A percentile compares a stretch with the other conserved stretches of the same genome.
These are phyloP conservation scores for Xylaria sp. DNA, from an alignment of 2,329 filamentous ascomycete species.

Conservation along the genomic window DNA sequence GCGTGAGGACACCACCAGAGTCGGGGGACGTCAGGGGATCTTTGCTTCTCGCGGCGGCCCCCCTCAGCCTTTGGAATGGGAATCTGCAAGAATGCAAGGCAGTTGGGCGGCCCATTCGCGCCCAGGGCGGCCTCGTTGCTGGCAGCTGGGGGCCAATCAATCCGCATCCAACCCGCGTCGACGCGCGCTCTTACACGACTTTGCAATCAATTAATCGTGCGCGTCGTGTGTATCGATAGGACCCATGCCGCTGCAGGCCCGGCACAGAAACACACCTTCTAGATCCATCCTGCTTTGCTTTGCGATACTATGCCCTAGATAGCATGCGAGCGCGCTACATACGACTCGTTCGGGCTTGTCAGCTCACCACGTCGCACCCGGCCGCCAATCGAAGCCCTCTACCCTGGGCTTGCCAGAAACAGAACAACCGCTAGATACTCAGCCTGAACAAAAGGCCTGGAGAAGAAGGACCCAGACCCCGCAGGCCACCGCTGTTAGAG, in stretches of 20 bases:
- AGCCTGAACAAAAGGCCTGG: constrained; percentile 28
- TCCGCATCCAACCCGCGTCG: constrained; percentile 33
- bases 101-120: constrained; percentile 38
- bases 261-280: constrained; percentile 28
- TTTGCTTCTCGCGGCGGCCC: constrained; percentile 33
- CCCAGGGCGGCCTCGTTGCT: constrained; percentile 35
- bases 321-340: constrained; percentile 25
- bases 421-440: constrained; percentile 21
- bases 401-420: constrained; percentile 14
- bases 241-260: constrained; percentile 35
- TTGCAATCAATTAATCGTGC: constrained; percentile 48
- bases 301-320: constrained; percentile 22
- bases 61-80: constrained; percentile 37
- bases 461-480: constrained; percentile 12
- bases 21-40: constrained; percentile 24
- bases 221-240: constrained; percentile 43
- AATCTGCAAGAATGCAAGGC: constrained; percentile 40
- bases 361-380: constrained; percentile 19
- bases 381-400: constrained; percentile 16
- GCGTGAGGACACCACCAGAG: constrained; percentile 8
- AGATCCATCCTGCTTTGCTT: constrained; percentile 29
- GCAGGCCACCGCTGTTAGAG: constrained; percentile 15
- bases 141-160: constrained; percentile 43
- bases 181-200: constrained; percentile 47
- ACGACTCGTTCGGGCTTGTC: constrained; percentile 21